Conservation (phyloP, 768 basidiomycete genomes). For the Tremella yokohamensis region DNA sequence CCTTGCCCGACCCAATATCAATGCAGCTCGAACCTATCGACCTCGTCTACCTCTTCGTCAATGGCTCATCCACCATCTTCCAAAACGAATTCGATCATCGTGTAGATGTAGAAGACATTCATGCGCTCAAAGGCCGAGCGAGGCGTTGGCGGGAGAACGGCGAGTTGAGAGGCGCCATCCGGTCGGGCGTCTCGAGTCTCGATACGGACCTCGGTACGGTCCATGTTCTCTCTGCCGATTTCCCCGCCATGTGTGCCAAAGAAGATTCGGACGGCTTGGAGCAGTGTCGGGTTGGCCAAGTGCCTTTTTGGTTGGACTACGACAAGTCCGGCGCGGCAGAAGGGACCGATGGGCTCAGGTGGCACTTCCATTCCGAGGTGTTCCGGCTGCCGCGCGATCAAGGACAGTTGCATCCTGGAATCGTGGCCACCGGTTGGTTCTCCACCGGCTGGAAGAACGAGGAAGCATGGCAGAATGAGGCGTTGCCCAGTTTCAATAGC, state of each 20-base stretch:
- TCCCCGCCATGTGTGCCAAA: slow-evolving; percentile 9
- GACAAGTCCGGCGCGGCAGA: background rate
- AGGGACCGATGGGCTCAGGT: slow-evolving; percentile 13
- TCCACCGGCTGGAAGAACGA: slow-evolving; percentile 14
- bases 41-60: slow-evolving; percentile 45
- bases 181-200: slow-evolving; percentile 28
- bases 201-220: slow-evolving; percentile 22
- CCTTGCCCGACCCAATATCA: too few relatives aligned
- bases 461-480: slow-evolving; percentile 31
- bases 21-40: slow-evolving; percentile 23
- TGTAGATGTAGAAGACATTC: slow-evolving; percentile 21
- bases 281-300: slow-evolving; percentile 37
- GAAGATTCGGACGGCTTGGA: slow-evolving; percentile 3
- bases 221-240: slow-evolving; percentile 44
- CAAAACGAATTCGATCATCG: slow-evolving; percentile 17
- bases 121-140: slow-evolving; percentile 12
- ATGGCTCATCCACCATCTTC: slow-evolving; percentile 34
- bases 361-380: slow-evolving; percentile 48
- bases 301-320: slow-evolving; percentile 44
- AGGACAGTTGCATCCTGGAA: slow-evolving; percentile 1
- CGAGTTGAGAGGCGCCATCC: slow-evolving; percentile 39
- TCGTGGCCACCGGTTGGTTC: background rate
- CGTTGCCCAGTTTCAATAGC: slow-evolving; percentile 43
- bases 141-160: slow-evolving; percentile 45
- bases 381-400: slow-evolving; percentile 30